Conservation (phyloP, 306 rosid species). For the Rosa multiflora region DNA sequence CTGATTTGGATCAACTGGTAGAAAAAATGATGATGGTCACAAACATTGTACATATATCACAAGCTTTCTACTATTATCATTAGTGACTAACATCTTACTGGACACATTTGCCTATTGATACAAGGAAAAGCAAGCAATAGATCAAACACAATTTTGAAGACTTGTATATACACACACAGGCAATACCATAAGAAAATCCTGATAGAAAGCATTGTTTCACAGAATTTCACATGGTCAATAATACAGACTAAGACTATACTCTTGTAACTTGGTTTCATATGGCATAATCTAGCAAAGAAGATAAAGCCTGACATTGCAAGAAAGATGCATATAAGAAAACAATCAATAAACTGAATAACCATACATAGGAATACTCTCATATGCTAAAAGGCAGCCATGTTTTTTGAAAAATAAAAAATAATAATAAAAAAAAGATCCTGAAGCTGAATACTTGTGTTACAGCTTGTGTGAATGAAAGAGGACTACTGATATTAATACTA, state of each 20-base stretch:
- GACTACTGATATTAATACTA: neutral
- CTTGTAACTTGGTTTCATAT: too few species aligned
- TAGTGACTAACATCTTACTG: neutral
- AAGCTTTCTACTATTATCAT: conserved; percentile 3
- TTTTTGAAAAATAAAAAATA: neutral
- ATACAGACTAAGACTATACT: too few species aligned
- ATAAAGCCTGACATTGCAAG: conserved; percentile 56
- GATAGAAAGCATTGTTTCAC: neutral
- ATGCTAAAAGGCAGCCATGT: neutral
- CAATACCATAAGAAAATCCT: neutral
- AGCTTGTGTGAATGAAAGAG: neutral
- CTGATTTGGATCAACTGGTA: too few species aligned
- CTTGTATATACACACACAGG: conserved; percentile 17
- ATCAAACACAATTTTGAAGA: neutral
- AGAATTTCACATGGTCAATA: neutral
- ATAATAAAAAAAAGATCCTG: neutral
- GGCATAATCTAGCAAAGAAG: conserved; percentile 45
- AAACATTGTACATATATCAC: neutral
- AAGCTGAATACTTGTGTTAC: neutral
- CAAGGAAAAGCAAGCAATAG: conserved; percentile 6
- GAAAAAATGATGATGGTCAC: too few species aligned
- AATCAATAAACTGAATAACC: conserved; percentile 16
- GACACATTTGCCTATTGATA: neutral
- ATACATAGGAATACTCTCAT: neutral
- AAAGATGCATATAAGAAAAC: conserved; percentile 25